Percentiles rank a stretch among this genome's conserved stretches.
Conservation (phyloP, 495 filamentous ascomycete species). For the Xylaria intraflava region DNA sequence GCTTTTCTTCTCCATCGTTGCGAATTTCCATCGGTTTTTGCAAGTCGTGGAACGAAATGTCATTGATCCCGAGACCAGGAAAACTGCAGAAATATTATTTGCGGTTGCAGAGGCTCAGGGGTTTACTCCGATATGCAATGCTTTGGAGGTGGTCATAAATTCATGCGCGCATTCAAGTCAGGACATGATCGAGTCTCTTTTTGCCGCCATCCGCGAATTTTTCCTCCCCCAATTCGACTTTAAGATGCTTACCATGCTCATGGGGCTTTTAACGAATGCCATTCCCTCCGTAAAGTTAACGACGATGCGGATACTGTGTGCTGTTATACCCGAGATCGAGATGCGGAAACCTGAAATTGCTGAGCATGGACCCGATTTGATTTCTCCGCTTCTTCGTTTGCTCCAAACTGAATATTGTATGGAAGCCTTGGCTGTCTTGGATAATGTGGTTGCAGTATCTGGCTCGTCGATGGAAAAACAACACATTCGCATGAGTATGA, state of each 20-base stretch:
- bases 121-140: conserved; percentile 47
- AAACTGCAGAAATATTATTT: conserved; percentile 62
- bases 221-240: conserved; percentile 84
- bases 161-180: conserved; percentile 60
- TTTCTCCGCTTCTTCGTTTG: conserved; percentile 84
- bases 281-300: conserved; percentile 83
- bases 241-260: conserved; percentile 76
- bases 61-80: conserved; percentile 47
- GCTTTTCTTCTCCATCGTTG: conserved; percentile 75
- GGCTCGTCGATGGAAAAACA: conserved; percentile 89
- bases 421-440: conserved; percentile 82
- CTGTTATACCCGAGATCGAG: conserved; percentile 83
- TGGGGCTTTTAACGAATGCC: conserved; percentile 86
- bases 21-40: conserved; percentile 85
- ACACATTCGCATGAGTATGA: conserved; percentile 96
- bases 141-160: conserved; percentile 63
- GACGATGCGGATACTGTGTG: conserved; percentile 82
- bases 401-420: conserved; percentile 90
- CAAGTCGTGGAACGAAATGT: conserved; percentile 63
- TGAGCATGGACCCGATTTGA: conserved; percentile 86
- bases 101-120: conserved; percentile 66
- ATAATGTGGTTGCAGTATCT: conserved; percentile 90
- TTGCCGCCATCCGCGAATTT: conserved; percentile 66
- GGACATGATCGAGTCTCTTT: conserved; percentile 71
- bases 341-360: conserved; percentile 89